phyloP scores from a whole-genome alignment of 257 asterid species.

The Agastache rugosa region DNA sequence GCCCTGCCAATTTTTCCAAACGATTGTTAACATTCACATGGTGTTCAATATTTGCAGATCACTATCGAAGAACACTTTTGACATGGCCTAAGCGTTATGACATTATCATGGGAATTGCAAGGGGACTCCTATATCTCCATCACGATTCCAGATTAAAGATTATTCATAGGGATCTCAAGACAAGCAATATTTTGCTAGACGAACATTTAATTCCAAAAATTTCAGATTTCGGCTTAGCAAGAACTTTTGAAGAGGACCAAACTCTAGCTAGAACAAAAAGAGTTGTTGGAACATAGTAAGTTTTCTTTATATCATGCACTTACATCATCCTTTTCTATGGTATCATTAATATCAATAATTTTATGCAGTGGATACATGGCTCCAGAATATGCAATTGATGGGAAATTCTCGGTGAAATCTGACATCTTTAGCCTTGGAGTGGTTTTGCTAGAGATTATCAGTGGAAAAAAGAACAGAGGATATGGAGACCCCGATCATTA shows the following conservation, averaged over 20 bases:
- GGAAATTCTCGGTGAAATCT: conserved; percentile 54
- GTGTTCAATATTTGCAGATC: conserved; percentile 33
- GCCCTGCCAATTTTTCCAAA: no score
- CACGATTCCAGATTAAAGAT: conserved; percentile 55
- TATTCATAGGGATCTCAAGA: conserved; percentile 49
- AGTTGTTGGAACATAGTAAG: conserved; percentile 58
- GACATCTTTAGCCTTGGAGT: conserved; percentile 37
- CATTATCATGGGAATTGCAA: conserved; percentile 46
- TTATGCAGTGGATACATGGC: conserved; percentile 59
- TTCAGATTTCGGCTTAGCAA: conserved; percentile 55
- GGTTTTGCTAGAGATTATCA: conserved; percentile 55
- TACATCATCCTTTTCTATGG: not conserved
- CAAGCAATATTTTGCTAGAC: conserved; percentile 39
- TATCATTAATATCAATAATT: not conserved
- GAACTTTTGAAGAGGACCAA: conserved; percentile 44
- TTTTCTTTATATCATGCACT: not conserved
- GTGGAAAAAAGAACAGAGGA: conserved; percentile 53
- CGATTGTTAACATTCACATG: no score
- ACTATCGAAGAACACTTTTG: conserved; percentile 16
- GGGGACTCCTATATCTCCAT: conserved; percentile 54
- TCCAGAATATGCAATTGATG: conserved; percentile 55
- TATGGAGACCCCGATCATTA: conserved; percentile 34
- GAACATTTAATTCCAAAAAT: not conserved
- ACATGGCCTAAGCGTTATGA: conserved; percentile 49
- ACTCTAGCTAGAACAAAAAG: conserved; percentile 40